Base-by-base conservation (phyloP, 1,284 basidiomycete species). In the Pseudozyma pruni region DNA sequence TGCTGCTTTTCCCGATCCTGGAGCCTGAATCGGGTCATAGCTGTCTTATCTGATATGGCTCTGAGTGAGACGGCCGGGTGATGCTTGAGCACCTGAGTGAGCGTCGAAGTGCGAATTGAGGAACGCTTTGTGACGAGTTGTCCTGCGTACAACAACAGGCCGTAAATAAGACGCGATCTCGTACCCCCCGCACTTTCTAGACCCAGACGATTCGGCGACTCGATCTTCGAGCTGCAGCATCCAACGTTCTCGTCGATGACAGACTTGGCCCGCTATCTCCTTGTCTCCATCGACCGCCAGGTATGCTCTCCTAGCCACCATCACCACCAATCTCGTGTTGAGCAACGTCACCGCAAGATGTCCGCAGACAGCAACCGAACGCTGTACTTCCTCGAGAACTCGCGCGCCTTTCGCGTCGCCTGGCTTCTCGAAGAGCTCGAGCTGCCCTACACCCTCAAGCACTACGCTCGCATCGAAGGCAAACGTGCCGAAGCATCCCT, bases 331-430 rank as follows among this genome's bases (percentile, higher is more conserved):
- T 29, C 8, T 17, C 14, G n/a, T 19, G 13, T 8, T 19, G 11
- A 14, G 2, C 40, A 16, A 16, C 7, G 27, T 10, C 19, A 32
- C 10, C 32, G 19, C n/a, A 13, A 32, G 0, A 33, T 29, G 29
- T 32, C 19, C 37, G 25, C n/a, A 14, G n/a, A 32, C 20, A 9
- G 22, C 10, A 14, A 45, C 11, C 52, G 57, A 14, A 42, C 25
- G 14, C 53, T 69, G 19, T 69, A 58, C 59, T 69, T 54, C 25
- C 55, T 69, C 10, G 49, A 69, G 33, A 53, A 62, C 37, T 69
- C 66, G n/a, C 58, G 66, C 10, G 59, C 66, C 11, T 58, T 69
- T 11, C 66, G 59, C 13, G 50, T 54, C 2, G 54, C 66, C 1
- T 62, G 66, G 64, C 14, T 46, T 0, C 33, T 68, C n/a, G 64